Base-by-base conservation (phyloP, 2,329 filamentous ascomycete species). In the Ophiostoma sp. region DNA sequence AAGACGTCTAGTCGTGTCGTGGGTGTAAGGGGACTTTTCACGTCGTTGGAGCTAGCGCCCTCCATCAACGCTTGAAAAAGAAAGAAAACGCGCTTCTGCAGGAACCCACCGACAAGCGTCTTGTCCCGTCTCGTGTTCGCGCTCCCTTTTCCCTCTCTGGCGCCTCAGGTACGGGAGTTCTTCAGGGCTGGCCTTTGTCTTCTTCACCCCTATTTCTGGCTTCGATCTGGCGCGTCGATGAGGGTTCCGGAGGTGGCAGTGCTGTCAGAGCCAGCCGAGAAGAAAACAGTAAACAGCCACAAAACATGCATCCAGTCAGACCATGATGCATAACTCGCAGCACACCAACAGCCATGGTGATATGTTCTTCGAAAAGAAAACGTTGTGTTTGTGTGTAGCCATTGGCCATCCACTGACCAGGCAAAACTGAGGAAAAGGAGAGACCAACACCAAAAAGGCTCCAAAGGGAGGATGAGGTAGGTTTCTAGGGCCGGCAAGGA, bases 41-140 rank as follows among this genome's bases (percentile, higher is more conserved):
- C 25, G 42, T 68, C 15, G 42, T 22, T n/a, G 15, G 64, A 19
- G 42, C 31, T 69, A 55, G 66, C 66, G 68, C 42, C 17, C 25
- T 31, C 57, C 17, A 12, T 57, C 33, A 59, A 39, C 50, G n/a
- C 39, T 48, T 66, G 63, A 0, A 42, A 55, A 52, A 19, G 66
- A 36, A 70, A 45, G 31, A 68, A 71, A 74, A 73, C 71, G 73
- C 73, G 73, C 71, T 73, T 74, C 71, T 74, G 73, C 73, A 73
- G 73, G 71, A 72, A 74, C 69, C 73, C 73, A 73, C 68, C 52
- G 22, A 28, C 70, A 63, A 52, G 55, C 36, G 39, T 64, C 66
- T 7, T 57, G 19, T 57, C 22, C 8, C 64, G 57, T 36, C 64
- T 70, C 42, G 28, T 64, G 57, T 68, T 69, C 52, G 52, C 55